Conservation (phyloP, 2,329 filamentous ascomycete genomes). For the Xenoacremonium recifei region DNA sequence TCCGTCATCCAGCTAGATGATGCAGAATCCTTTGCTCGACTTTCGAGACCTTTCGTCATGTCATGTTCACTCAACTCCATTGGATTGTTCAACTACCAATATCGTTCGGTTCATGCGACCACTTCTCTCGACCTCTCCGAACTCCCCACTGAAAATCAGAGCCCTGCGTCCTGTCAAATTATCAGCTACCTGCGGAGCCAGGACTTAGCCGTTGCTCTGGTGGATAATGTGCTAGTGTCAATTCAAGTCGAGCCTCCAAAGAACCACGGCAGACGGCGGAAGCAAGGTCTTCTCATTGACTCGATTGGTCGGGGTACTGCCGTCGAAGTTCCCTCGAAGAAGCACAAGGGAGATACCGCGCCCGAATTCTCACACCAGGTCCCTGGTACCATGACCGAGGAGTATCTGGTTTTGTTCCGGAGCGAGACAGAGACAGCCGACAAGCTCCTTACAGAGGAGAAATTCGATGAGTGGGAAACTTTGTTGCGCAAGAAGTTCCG, state of each 20-base stretch:
- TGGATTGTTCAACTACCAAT: constrained; percentile 68
- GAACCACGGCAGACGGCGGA: constrained; percentile 53
- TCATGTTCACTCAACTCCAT: constrained; percentile 56
- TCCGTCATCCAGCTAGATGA: constrained; percentile 52
- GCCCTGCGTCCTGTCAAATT: constrained; percentile 41
- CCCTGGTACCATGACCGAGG: constrained; percentile 50
- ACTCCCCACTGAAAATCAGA: constrained; percentile 35
- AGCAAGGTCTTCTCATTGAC: constrained; percentile 67
- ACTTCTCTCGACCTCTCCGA: constrained; percentile 43
- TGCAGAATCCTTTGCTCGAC: constrained; percentile 61
- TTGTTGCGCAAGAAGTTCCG: constrained; percentile 49
- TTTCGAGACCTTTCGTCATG: constrained; percentile 66
- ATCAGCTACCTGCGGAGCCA: constrained; percentile 63
- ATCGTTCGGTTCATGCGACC: constrained; percentile 57
- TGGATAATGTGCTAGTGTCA: constrained; percentile 63
- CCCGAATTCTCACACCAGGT: constrained; percentile 35
- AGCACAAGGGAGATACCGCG: constrained; percentile 29
- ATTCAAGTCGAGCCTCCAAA: constrained; percentile 66
- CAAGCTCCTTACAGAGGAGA: constrained; percentile 42
- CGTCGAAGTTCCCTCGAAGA: constrained; percentile 35
- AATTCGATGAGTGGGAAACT: constrained; percentile 49
- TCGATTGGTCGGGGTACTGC: constrained; percentile 66
- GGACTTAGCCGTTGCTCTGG: constrained; percentile 63
- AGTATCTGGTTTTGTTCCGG: constrained; percentile 46
- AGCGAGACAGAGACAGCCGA: constrained; percentile 48